Base-by-base conservation (phyloP, 192 early-diverging fungal genomes). In the Obelidium mucronatum region DNA sequence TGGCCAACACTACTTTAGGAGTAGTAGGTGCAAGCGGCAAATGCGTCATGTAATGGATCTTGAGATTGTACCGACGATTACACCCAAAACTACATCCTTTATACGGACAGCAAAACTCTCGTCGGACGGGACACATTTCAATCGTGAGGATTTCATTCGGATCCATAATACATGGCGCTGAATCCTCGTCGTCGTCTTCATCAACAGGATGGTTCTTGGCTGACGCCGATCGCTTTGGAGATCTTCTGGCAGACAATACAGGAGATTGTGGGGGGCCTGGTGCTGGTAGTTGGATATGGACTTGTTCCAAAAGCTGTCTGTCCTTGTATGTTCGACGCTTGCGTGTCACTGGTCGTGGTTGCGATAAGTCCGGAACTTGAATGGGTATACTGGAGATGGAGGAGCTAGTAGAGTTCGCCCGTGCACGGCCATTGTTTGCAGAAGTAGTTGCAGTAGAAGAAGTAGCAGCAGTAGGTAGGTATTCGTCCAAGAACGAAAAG, bases 1-100 rank as follows among this genome's bases (percentile, higher is more conserved):
- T 34, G 34, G 62, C 62, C 19, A n/a, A 1, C 40, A n/a, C n/a
- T 3, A 52, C 67, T 39, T 33, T 30, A 15, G 40, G 22, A 66
- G 22, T 11, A 22, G 33, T 30, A 40, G 15, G 37, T 19, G 15
- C 42, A 28, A 69, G 8, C 22, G 69, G 69, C 24, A 72, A 11
- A 36, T 72, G 69, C 8, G 69, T 72, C 51, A 72, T 54, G 55
- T 58, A 72, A 30, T 72, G 69, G 15, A 72, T 58, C 39, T 72
- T 72, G 36, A 72, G 35, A 54, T 72, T 72, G 54, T 72, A 72
- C 11, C 69, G 69, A 24, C 69, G 51, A 15, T 34, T 31, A 35
- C 28, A n/a, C 22, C 54, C 36, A n/a, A 26, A 30, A 22, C 31
- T 36, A 35, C 69, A 72, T 19, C 34, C n/a, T 28, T 48, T 51